phyloP scores from a whole-genome alignment of 345 rosid genomes.

The Euphorbia peplus region DNA sequence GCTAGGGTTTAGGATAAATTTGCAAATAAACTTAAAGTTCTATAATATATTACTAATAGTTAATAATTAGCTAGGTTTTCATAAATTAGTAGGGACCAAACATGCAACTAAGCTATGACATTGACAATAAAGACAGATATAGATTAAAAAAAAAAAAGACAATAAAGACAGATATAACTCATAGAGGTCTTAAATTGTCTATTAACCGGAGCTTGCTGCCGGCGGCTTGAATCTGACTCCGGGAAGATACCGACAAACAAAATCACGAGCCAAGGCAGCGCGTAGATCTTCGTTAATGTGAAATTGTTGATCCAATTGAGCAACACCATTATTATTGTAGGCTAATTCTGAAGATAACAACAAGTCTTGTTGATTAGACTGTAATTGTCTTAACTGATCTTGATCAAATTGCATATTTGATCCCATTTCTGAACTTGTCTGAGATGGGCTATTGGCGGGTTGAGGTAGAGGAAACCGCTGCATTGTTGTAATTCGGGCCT shows the following conservation, averaged over 20 bases:
- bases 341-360: slow-evolving; percentile 5
- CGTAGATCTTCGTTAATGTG: slow-evolving; percentile 36
- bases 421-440: slow-evolving; percentile 17
- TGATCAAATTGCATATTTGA: slow-evolving; percentile 31
- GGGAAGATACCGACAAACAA: slow-evolving; percentile 44
- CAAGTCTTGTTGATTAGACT: slow-evolving; percentile 9
- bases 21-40: too few species aligned
- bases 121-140: too few species aligned
- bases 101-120: too few species aligned
- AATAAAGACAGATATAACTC: too few species aligned
- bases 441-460: slow-evolving; percentile 11
- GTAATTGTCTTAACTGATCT: slow-evolving; percentile 22
- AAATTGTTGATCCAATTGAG: slow-evolving; percentile 22
- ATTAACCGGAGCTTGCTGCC: slow-evolving; percentile 8
- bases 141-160: too few species aligned
- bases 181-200: slow-evolving; percentile 1
- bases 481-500: slow-evolving; percentile 56
- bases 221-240: slow-evolving; percentile 36
- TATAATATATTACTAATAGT: too few species aligned
- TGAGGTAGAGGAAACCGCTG: slow-evolving; percentile 33
- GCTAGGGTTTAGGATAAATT: too few species aligned
- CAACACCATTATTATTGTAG: not conserved
- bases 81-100: too few species aligned
- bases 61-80: too few species aligned
- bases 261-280: slow-evolving; percentile 39